These are phyloP conservation scores for Hortiboletus rubellus DNA, from an alignment of 1,284 basidiomycete genomes.

Conservation along the genomic window DNA sequence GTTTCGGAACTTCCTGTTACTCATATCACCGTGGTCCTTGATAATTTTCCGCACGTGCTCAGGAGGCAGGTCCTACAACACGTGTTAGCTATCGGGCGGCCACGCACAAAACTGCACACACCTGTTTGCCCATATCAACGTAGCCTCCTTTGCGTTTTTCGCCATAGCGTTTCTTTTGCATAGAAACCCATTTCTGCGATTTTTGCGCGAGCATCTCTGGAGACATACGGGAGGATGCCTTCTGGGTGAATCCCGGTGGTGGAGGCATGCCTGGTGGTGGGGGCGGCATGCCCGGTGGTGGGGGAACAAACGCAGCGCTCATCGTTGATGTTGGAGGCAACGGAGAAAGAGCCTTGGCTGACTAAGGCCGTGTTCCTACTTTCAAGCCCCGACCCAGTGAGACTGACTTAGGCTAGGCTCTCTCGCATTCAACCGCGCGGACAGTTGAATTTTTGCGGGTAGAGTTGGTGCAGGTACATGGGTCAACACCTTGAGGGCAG, in stretches of 20 bases:
- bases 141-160: constrained; percentile 87
- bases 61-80: constrained; percentile 72
- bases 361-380: constrained; percentile 21
- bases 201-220: constrained; percentile 81
- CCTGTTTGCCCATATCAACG: constrained; percentile 93
- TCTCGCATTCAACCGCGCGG: too few species aligned
- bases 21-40: constrained; percentile 98
- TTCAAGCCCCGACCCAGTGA: constrained; percentile 21
- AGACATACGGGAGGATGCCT: constrained; percentile 63
- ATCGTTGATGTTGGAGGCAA: constrained; percentile 36
- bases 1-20: constrained; percentile 93
- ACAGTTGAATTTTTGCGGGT: too few species aligned
- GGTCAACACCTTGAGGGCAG: too few species aligned
- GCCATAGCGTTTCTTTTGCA: constrained; percentile 89
- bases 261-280: constrained; percentile 63
- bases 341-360: constrained; percentile 28
- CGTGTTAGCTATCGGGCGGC: not conserved
- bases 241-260: constrained; percentile 46
- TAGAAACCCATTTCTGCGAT: constrained; percentile 91
- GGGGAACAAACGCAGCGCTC: constrained; percentile 33
- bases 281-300: constrained; percentile 62
- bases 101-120: constrained; percentile 36
- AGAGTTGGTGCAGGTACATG: too few species aligned
- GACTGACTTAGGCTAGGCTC: too few species aligned
- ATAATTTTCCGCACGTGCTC: constrained; percentile 98